Evolutionary conservation across 345 rosid species (phyloP).

Genomic region (Pistacia vera): DNA sequence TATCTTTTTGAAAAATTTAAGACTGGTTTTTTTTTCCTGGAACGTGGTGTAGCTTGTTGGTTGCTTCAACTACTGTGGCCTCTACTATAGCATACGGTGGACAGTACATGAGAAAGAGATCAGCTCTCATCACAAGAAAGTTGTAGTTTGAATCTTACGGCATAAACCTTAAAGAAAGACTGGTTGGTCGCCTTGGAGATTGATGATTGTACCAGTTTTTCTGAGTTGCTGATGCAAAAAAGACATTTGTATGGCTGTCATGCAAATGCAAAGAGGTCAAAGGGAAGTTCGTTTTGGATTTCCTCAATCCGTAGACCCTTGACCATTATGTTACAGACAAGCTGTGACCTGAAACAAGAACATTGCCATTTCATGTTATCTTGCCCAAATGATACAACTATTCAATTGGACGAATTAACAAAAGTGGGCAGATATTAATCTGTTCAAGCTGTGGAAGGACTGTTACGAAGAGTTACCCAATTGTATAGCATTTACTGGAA

Average conservation of each 20-base stretch:
- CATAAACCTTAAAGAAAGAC: too few species aligned
- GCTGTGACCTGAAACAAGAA: neutral
- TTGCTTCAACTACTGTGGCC: slow-evolving; percentile 74
- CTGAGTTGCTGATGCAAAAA: neutral
- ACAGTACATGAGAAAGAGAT: slow-evolving; percentile 58
- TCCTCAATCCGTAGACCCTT: neutral
- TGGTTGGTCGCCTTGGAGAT: neutral
- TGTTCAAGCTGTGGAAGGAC: neutral
- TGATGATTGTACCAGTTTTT: neutral
- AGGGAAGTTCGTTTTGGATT: neutral
- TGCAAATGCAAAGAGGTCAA: neutral
- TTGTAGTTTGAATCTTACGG: slow-evolving; percentile 23
- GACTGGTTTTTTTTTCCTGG: neutral
- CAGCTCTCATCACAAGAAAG: slow-evolving; percentile 40
- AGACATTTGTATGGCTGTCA: neutral
- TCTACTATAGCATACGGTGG: slow-evolving; percentile 85
- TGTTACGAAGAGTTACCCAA: neutral
- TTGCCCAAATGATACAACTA: neutral
- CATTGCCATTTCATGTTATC: neutral
- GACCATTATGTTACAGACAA: neutral
- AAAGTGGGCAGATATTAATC: neutral
- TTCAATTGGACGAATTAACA: neutral
- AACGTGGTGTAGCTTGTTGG: slow-evolving; percentile 67
- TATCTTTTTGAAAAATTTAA: neutral
- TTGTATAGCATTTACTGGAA: neutral